A percentile compares a stretch with the other conserved stretches of the same genome.
These are phyloP conservation scores for Vicia faba DNA, from an alignment of 306 rosid species.

Conservation along the genomic window DNA sequence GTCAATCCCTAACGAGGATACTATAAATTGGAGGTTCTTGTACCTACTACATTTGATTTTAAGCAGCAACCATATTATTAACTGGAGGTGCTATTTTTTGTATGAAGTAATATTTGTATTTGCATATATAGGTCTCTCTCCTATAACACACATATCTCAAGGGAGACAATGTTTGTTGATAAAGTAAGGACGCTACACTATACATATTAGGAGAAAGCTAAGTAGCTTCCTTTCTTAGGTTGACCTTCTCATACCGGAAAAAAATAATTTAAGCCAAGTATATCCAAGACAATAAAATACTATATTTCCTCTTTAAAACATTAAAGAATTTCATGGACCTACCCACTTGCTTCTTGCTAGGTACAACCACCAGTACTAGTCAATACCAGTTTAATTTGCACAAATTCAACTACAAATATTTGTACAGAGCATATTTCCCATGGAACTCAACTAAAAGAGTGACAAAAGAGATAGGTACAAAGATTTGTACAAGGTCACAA, in stretches of 20 bases:
- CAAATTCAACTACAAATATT: not conserved
- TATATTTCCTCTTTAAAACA: not conserved
- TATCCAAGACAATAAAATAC: not conserved
- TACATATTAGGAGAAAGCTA: not conserved
- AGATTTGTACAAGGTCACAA: slow-evolving; percentile 2
- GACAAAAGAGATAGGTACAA: not conserved
- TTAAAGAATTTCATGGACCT: not conserved
- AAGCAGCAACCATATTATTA: slow-evolving; percentile 15
- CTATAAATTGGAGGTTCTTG: not conserved
- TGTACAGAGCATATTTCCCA: not conserved
- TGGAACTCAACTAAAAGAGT: not conserved
- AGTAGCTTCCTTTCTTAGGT: not conserved
- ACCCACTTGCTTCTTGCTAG: not conserved
- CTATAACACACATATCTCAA: not conserved
- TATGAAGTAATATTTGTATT: not conserved
- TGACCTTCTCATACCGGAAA: not conserved
- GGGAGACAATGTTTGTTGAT: not conserved
- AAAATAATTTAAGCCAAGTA: not conserved
- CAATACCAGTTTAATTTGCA: not conserved
- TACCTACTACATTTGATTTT: slow-evolving; percentile 22
- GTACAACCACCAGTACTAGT: not conserved
- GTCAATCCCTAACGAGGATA: slow-evolving; percentile 15
- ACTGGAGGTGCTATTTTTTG: slow-evolving; percentile 6
- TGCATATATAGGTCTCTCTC: not conserved
- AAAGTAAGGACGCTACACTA: not conserved